These are phyloP conservation scores for Paracorniculantispora psalliotae DNA, from an alignment of 2,329 filamentous ascomycete species.

Conservation along the genomic window DNA sequence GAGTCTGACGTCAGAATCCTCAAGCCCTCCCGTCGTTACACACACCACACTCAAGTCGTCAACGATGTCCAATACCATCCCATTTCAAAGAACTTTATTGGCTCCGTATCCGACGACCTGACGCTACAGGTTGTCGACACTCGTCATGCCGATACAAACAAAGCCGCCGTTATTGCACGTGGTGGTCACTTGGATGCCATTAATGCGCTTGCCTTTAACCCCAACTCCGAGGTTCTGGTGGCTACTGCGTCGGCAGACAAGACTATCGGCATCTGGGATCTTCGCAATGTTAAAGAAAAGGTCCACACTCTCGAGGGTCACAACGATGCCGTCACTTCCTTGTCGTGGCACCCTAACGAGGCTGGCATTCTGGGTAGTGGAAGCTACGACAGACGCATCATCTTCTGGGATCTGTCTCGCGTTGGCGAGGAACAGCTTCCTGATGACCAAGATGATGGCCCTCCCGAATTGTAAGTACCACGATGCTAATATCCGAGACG, in stretches of 20 bases:
- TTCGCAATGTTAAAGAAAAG: conserved; percentile 84
- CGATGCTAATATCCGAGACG: not conserved
- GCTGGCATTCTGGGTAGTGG: conserved; percentile 83
- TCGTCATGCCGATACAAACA: conserved; percentile 61
- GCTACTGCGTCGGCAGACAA: conserved; percentile 95
- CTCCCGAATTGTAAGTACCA: conserved; percentile 77
- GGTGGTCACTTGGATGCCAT: conserved; percentile 86
- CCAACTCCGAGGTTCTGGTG: conserved; percentile 80
- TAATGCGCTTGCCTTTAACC: conserved; percentile 94
- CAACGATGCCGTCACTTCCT: conserved; percentile 80
- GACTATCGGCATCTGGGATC: conserved; percentile 90
- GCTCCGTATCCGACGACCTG: conserved; percentile 90
- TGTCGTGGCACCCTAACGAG: conserved; percentile 93
- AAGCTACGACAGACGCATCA: conserved; percentile 86
- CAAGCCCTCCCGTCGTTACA: conserved; percentile 69
- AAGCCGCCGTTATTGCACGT: conserved; percentile 63
- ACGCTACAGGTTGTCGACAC: conserved; percentile 89
- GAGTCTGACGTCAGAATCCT: conserved; percentile 65
- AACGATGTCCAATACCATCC: conserved; percentile 98
- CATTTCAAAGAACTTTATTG: conserved; percentile 76
- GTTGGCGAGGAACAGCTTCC: conserved; percentile 92
- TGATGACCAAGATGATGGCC: conserved; percentile 91
- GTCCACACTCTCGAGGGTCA: conserved; percentile 88
- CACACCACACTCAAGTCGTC: conserved; percentile 83
- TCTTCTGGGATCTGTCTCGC: conserved; percentile 93